These are phyloP conservation scores for Cyclotella atomus DNA, from an alignment of 108 stramenopile genomes.

Conservation along the genomic window DNA sequence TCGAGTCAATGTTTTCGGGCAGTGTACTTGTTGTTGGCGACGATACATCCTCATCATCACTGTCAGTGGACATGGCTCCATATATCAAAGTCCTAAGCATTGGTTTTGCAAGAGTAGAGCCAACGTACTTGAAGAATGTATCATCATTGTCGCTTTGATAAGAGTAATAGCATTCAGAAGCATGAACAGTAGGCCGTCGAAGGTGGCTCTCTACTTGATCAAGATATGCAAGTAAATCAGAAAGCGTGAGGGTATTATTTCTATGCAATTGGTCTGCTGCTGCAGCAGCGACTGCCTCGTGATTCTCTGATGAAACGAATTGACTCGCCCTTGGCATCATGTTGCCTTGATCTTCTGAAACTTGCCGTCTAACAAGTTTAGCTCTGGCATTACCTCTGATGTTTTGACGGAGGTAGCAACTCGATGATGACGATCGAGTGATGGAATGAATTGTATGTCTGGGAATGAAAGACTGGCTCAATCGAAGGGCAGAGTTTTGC, in stretches of 20 bases:
- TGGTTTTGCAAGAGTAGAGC: conserved; percentile 27
- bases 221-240: conserved; percentile 13
- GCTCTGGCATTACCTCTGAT: too few species aligned
- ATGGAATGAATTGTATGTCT: too few species aligned
- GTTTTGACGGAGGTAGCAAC: too few species aligned
- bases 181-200: background rate
- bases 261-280: background rate
- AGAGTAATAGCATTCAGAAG: background rate
- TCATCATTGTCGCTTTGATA: conserved; percentile 3
- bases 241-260: conserved; percentile 6
- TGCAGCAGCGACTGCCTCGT: background rate
- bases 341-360: too few species aligned
- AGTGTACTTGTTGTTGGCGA: too few species aligned
- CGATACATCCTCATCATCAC: background rate
- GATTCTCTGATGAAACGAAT: too few species aligned
- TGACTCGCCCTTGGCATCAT: too few species aligned
- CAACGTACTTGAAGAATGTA: conserved; percentile 36
- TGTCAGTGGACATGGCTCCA: background rate
- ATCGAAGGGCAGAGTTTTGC: too few species aligned
- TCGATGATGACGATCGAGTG: too few species aligned
- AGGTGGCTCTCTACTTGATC: conserved; percentile 6
- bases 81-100: conserved; percentile 40
- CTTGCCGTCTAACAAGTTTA: too few species aligned
- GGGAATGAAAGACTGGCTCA: too few species aligned
- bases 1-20: too few species aligned